Evolutionary conservation across 2,329 filamentous ascomycete genomes (phyloP).

Genomic region (Microsporum audouinii): DNA sequence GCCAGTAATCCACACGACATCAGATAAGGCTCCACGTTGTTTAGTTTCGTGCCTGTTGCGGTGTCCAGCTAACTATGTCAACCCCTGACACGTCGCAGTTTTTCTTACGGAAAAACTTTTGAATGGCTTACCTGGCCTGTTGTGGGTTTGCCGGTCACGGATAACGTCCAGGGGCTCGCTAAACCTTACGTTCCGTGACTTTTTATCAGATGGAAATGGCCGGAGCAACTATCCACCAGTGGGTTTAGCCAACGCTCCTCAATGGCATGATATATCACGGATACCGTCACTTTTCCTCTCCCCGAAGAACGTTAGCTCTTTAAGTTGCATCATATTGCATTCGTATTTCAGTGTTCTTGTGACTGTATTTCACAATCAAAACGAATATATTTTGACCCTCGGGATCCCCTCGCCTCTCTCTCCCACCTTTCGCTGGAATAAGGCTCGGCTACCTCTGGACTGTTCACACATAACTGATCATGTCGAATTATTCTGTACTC

Average conservation of each 20-base stretch:
- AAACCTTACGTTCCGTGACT: not conserved
- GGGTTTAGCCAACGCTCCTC: not conserved
- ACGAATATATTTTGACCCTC: not conserved
- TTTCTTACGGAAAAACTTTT: not conserved
- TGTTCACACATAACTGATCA: not conserved
- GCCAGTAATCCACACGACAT: not conserved
- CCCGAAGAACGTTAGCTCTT: not conserved
- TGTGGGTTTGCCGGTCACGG: not conserved
- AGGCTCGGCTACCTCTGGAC: not conserved
- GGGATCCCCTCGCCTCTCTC: not conserved
- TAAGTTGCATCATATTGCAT: not conserved
- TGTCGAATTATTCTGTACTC: constrained; percentile 1
- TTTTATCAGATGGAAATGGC: not conserved
- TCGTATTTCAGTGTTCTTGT: not conserved
- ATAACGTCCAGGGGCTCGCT: not conserved
- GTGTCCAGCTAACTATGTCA: not conserved
- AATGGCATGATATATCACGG: not conserved
- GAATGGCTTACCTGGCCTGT: not conserved
- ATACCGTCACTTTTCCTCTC: not conserved
- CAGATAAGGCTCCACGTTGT: not conserved
- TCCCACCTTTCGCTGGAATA: no score
- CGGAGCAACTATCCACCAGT: not conserved
- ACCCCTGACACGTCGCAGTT: not conserved
- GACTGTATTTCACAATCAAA: not conserved
- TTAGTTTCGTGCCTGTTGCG: not conserved